Evolutionary conservation across 768 basidiomycete species (phyloP).

Genomic region (Suillus subaureus): DNA sequence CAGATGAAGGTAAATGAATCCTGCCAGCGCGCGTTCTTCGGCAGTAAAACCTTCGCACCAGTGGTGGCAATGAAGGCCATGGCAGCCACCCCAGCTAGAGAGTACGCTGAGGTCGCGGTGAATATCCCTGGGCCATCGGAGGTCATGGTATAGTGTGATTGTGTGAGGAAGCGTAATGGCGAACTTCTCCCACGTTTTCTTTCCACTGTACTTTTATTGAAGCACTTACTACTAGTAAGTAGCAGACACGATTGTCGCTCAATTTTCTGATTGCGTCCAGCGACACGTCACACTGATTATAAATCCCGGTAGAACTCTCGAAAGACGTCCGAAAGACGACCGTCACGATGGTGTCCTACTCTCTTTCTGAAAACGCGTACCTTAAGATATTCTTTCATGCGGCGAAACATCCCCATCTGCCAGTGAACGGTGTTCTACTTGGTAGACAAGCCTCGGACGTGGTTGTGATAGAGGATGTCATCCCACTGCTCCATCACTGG

Average conservation of each 20-base stretch:
- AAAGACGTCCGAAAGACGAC: background rate
- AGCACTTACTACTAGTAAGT: background rate
- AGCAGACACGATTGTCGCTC: background rate
- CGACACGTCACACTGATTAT: background rate
- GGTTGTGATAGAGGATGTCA: slow-evolving; percentile 60
- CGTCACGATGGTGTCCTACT: slow-evolving; percentile 45
- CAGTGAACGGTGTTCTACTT: slow-evolving; percentile 79
- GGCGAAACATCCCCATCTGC: slow-evolving; percentile 74
- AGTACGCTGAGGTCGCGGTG: slow-evolving; percentile 62
- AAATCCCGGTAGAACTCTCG: background rate
- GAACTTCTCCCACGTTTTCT: slow-evolving; percentile 5
- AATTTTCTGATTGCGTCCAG: background rate
- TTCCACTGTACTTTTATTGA: background rate
- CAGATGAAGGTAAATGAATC: slow-evolving; percentile 77
- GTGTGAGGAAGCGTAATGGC: background rate
- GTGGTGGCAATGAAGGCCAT: slow-evolving; percentile 53
- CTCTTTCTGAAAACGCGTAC: slow-evolving; percentile 63
- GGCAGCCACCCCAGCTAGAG: slow-evolving; percentile 58
- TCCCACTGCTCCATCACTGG: slow-evolving; percentile 86
- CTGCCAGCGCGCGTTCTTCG: slow-evolving; percentile 62
- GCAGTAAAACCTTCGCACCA: slow-evolving; percentile 58
- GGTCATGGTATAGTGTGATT: slow-evolving; percentile 18
- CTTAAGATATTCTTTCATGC: slow-evolving; percentile 78
- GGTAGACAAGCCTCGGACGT: slow-evolving; percentile 45
- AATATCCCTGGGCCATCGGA: slow-evolving; percentile 37